A percentile compares a stretch with the other conserved stretches of the same genome.
phyloP scores from a whole-genome alignment of 2,329 filamentous ascomycete species.

The Tympanopsis confertula region DNA sequence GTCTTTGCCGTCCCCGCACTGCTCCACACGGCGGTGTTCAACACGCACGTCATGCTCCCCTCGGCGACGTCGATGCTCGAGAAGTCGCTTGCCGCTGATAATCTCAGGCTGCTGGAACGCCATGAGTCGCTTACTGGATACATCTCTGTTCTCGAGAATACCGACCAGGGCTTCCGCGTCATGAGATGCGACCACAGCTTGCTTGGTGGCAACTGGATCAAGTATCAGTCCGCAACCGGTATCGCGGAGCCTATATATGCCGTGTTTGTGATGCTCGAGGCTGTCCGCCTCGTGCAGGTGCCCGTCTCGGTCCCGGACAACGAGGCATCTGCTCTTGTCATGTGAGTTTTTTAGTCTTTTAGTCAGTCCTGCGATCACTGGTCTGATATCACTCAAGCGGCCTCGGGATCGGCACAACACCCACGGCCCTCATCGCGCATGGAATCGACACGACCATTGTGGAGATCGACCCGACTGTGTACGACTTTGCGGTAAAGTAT shows the following conservation, averaged over 20 bases:
- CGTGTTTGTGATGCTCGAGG: constrained; percentile 89
- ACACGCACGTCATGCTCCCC: constrained; percentile 59
- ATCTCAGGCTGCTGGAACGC: constrained; percentile 69
- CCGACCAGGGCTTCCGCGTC: constrained; percentile 59
- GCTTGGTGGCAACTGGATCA: constrained; percentile 81
- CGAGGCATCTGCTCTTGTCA: constrained; percentile 71
- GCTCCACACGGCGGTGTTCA: constrained; percentile 58
- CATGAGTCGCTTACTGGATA: constrained; percentile 84
- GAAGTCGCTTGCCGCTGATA: constrained; percentile 46
- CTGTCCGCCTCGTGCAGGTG: constrained; percentile 67
- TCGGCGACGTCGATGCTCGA: constrained; percentile 54
- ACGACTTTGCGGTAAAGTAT: constrained; percentile 71
- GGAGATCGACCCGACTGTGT: constrained; percentile 83
- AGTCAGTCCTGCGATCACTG: constrained; percentile 1
- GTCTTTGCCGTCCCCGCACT: constrained; percentile 60
- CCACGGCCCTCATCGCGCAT: constrained; percentile 73
- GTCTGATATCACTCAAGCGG: constrained; percentile 40
- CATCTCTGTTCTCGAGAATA: constrained; percentile 74
- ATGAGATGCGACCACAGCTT: constrained; percentile 91
- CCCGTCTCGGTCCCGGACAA: constrained; percentile 39
- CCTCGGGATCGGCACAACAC: constrained; percentile 83
- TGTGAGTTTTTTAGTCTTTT: constrained; percentile 41
- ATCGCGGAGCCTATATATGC: constrained; percentile 83
- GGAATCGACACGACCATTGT: constrained; percentile 88
- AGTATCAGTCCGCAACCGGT: constrained; percentile 30